Evolutionary conservation across 371 early-diverging fungal genomes (phyloP).

Genomic region (Saksenaea oblongispora): DNA sequence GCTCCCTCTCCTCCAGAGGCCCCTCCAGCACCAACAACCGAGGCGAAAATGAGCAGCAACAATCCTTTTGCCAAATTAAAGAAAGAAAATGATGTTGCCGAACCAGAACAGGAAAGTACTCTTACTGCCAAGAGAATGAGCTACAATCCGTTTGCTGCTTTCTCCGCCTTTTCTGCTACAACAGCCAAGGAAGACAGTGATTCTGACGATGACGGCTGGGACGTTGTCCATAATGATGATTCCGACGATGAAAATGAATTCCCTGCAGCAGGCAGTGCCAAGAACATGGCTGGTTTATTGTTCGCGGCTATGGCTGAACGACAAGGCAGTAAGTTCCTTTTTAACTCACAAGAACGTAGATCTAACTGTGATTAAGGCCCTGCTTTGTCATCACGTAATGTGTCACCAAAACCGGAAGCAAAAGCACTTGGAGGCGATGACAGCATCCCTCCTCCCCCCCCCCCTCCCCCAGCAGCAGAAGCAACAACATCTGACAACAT

Average conservation of each 20-base stretch:
- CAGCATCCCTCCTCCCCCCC: conserved; percentile 2
- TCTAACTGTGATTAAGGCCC: conserved; percentile 4
- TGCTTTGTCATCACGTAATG: neutral
- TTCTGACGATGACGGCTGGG: conserved; percentile 41
- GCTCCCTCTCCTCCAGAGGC: conserved; percentile 4
- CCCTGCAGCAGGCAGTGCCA: conserved; percentile 55
- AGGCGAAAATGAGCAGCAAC: conserved; percentile 30
- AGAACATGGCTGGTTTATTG: conserved; percentile 45
- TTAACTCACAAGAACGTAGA: conserved; percentile 1
- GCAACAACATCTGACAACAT: conserved; percentile 4
- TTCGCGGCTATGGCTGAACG: conserved; percentile 43
- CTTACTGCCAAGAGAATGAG: conserved; percentile 42
- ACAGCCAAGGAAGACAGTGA: conserved; percentile 30
- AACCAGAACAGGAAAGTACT: conserved; percentile 13
- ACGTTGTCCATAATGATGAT: conserved; percentile 36
- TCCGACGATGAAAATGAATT: conserved; percentile 48
- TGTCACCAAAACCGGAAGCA: neutral
- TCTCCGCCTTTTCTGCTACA: conserved; percentile 50
- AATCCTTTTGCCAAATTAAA: conserved; percentile 51
- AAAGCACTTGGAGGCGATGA: neutral
- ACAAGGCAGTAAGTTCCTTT: conserved; percentile 14
- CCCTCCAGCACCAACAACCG: neutral
- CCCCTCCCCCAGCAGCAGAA: conserved; percentile 17
- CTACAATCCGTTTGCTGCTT: conserved; percentile 55
- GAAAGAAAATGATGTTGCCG: conserved; percentile 6